Conservation (phyloP, 768 basidiomycete species). For the Macrolepiota fuliginosa region DNA sequence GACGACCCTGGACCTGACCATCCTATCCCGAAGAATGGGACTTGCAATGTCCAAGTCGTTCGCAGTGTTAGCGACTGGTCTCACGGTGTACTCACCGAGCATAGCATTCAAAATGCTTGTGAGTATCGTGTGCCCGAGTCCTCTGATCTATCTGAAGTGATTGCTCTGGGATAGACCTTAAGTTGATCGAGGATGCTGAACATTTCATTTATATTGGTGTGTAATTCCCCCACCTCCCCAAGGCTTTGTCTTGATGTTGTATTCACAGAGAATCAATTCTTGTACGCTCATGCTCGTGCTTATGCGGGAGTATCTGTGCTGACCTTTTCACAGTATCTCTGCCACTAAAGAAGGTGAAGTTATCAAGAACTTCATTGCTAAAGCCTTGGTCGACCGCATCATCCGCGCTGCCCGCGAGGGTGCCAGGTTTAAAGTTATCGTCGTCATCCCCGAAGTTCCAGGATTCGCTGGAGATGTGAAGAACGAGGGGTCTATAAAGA, state of each 20-base stretch:
- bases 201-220: constrained; percentile 92
- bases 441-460: constrained; percentile 88
- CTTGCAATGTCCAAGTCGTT: constrained; percentile 75
- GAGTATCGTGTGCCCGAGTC: constrained; percentile 27
- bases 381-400: constrained; percentile 82
- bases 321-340: constrained; percentile 58
- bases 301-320: background rate
- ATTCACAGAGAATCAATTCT: constrained; percentile 77
- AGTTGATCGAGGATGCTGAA: constrained; percentile 79
- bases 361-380: constrained; percentile 81
- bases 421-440: constrained; percentile 81
- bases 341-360: constrained; percentile 59
- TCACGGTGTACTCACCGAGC: constrained; percentile 86
- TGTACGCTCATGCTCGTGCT: constrained; percentile 44
- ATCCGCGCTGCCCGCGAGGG: constrained; percentile 70
- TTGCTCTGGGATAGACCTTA: constrained; percentile 47
- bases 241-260: constrained; percentile 15
- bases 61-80: constrained; percentile 93
- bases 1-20: constrained; percentile 41
- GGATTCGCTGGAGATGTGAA: constrained; percentile 86
- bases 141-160: background rate
- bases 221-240: constrained; percentile 20
- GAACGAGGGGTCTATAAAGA: constrained; percentile 59
- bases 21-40: constrained; percentile 39
- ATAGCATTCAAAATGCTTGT: constrained; percentile 94